A percentile compares a stretch with the other conserved stretches of the same genome.
Conservation (phyloP, 352 stramenopile species). For the Blastocystis sp. region DNA sequence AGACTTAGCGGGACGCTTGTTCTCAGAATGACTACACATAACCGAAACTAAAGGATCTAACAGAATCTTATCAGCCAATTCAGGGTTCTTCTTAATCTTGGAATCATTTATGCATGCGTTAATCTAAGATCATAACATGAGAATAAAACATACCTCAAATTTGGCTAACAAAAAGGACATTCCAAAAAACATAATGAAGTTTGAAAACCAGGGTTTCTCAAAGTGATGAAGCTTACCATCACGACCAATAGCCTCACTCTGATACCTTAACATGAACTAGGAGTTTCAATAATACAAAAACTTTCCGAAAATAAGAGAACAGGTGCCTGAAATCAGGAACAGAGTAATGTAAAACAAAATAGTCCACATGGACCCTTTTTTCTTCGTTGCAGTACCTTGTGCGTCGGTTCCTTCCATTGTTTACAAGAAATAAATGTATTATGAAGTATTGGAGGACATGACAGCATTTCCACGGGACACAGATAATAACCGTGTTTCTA, state of each 20-base stretch:
- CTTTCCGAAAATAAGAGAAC: conserved; percentile 58
- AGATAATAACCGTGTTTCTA: no score
- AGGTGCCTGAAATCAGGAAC: conserved; percentile 49
- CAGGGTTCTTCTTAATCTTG: conserved; percentile 47
- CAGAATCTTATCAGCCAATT: background rate
- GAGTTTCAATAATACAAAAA: background rate
- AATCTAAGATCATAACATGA: background rate
- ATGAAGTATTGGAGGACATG: no score
- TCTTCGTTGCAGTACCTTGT: background rate
- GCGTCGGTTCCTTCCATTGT: background rate
- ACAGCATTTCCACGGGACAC: no score
- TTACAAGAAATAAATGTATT: no score
- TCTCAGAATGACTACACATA: background rate
- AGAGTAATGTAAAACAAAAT: conserved; percentile 13
- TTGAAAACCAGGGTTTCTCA: conserved; percentile 55
- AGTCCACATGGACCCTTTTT: background rate
- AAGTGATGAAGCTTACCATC: conserved; percentile 30
- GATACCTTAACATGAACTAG: background rate
- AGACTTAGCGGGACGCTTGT: conserved; percentile 4
- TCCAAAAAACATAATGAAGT: conserved; percentile 61
- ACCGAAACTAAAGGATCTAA: background rate
- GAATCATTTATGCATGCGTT: conserved; percentile 20
- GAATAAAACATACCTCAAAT: conserved; percentile 17
- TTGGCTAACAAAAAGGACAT: conserved; percentile 36
- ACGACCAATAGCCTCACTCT: conserved; percentile 24